A percentile compares a stretch with the other conserved stretches of the same genome.
Evolutionary conservation across 2,329 filamentous ascomycete genomes (phyloP).

Genomic region (Rutstroemia sydowiana): DNA sequence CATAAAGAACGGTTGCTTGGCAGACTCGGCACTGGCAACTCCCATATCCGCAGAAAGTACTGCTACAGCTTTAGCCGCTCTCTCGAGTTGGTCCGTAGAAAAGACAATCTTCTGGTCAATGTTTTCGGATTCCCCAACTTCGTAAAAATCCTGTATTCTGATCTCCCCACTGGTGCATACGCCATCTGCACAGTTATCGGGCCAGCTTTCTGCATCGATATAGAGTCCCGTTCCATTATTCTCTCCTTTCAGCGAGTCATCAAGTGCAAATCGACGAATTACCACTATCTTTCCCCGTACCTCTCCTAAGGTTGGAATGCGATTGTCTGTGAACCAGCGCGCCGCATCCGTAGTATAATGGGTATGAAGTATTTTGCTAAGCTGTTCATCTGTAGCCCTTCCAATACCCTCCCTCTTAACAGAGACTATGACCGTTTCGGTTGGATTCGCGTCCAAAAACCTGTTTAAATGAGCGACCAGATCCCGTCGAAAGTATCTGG

Average conservation of each 20-base stretch:
- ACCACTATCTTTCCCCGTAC: slow-evolving; percentile 78
- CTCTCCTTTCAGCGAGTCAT: slow-evolving; percentile 45
- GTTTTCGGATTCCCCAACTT: slow-evolving; percentile 65
- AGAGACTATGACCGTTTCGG: slow-evolving; percentile 77
- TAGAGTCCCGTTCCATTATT: slow-evolving; percentile 47
- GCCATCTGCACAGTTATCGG: slow-evolving; percentile 79
- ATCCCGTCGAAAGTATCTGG: slow-evolving; percentile 66
- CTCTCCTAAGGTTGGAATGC: slow-evolving; percentile 70
- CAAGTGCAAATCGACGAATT: slow-evolving; percentile 69
- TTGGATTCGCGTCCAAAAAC: slow-evolving; percentile 72
- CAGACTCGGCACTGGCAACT: slow-evolving; percentile 15
- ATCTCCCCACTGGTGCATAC: slow-evolving; percentile 63
- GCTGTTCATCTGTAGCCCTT: slow-evolving; percentile 68
- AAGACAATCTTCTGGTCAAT: slow-evolving; percentile 76
- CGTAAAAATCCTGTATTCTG: slow-evolving; percentile 91
- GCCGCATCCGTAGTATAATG: slow-evolving; percentile 57
- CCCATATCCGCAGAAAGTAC: slow-evolving; percentile 36
- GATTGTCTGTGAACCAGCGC: slow-evolving; percentile 72
- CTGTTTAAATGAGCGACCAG: slow-evolving; percentile 63
- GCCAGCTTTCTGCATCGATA: slow-evolving; percentile 64
- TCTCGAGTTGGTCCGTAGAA: slow-evolving; percentile 67
- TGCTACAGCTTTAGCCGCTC: slow-evolving; percentile 50
- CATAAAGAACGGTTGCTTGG: slow-evolving; percentile 60
- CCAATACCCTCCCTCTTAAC: slow-evolving; percentile 89
- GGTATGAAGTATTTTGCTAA: slow-evolving; percentile 64